phyloP scores from a whole-genome alignment of 2,329 filamentous ascomycete genomes.

The Blumeriella jaapii region DNA sequence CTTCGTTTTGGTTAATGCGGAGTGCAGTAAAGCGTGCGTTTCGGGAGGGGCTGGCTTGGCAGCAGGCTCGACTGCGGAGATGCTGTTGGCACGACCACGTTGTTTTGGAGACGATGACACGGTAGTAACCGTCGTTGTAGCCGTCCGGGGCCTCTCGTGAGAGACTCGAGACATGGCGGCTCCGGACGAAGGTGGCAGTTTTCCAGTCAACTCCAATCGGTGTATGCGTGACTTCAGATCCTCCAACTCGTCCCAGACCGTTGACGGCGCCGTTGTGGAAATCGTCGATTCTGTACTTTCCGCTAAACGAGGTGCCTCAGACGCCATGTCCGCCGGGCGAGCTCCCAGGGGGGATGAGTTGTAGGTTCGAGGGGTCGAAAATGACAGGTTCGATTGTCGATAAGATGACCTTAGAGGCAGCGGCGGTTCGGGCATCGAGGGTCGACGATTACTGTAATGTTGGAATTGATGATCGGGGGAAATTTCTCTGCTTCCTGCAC shows the following conservation, averaged over 20 bases:
- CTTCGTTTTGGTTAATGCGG: slow-evolving; percentile 71
- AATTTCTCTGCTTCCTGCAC: slow-evolving; percentile 15
- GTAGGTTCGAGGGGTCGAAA: slow-evolving; percentile 25
- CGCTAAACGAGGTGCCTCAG: slow-evolving; percentile 33
- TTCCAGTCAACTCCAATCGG: slow-evolving; percentile 80
- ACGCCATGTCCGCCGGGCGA: slow-evolving; percentile 31
- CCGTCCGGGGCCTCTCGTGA: slow-evolving; percentile 77
- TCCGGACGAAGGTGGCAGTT: slow-evolving; percentile 70
- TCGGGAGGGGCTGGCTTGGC: slow-evolving; percentile 38
- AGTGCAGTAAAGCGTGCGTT: slow-evolving; percentile 65
- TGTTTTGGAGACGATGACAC: slow-evolving; percentile 76
- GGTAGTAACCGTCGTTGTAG: slow-evolving; percentile 82
- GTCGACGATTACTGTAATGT: slow-evolving; percentile 19
- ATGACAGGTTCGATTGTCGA: slow-evolving; percentile 26
- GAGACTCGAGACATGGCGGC: slow-evolving; percentile 53
- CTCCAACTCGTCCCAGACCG: slow-evolving; percentile 95
- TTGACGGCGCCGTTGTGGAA: slow-evolving; percentile 81
- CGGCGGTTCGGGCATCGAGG: slow-evolving; percentile 17
- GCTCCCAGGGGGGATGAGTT: slow-evolving; percentile 50
- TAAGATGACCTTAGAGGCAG: slow-evolving; percentile 22
- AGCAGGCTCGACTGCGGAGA: slow-evolving; percentile 34
- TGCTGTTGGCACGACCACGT: slow-evolving; percentile 42
- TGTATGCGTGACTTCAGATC: slow-evolving; percentile 90
- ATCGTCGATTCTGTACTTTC: slow-evolving; percentile 77
- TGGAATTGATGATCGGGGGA: slow-evolving; percentile 22